Percentiles rank a stretch among this genome's conserved stretches.
phyloP scores from a whole-genome alignment of 2,329 filamentous ascomycete species.

The Xylariomycetidae sp. region DNA sequence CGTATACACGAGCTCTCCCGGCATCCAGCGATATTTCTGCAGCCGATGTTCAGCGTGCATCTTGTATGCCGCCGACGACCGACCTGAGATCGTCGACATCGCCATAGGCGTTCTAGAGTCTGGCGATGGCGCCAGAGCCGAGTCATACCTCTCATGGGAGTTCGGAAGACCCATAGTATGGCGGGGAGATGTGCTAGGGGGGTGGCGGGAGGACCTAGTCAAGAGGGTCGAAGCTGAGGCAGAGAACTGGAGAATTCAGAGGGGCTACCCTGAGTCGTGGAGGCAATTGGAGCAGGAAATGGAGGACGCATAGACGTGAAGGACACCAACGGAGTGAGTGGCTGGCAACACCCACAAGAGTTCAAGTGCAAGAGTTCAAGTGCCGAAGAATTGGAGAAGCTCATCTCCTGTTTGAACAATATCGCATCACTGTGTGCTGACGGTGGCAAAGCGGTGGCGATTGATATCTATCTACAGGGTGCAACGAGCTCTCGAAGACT shows the following conservation, averaged over 20 bases:
- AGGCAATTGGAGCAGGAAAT: constrained; percentile 24
- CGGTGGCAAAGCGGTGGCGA: no score
- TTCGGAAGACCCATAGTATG: constrained; percentile 29
- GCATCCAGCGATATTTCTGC: constrained; percentile 45
- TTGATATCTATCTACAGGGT: no score
- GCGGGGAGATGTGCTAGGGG: constrained; percentile 31
- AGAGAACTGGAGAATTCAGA: constrained; percentile 30
- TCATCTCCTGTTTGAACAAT: no score
- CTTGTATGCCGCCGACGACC: constrained; percentile 38
- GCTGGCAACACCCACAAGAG: no score
- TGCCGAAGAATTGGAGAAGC: no score
- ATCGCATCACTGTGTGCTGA: no score
- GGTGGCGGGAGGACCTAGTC: constrained; percentile 35
- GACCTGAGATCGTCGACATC: constrained; percentile 37
- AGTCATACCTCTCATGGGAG: constrained; percentile 38
- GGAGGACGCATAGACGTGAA: constrained; percentile 10
- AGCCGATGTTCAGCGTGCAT: constrained; percentile 40
- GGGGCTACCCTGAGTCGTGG: constrained; percentile 25
- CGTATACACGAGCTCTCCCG: constrained; percentile 38
- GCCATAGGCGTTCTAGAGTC: constrained; percentile 40
- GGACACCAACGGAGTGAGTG: no score
- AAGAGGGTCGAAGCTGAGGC: constrained; percentile 26
- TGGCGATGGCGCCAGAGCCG: constrained; percentile 40
- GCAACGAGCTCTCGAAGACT: no score
- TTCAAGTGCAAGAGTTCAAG: no score